Evolutionary conservation across 441 rosid genomes (phyloP), one percentile per base, ranked within the genome.

Genomic region (Populus trichocarpa): DNA sequence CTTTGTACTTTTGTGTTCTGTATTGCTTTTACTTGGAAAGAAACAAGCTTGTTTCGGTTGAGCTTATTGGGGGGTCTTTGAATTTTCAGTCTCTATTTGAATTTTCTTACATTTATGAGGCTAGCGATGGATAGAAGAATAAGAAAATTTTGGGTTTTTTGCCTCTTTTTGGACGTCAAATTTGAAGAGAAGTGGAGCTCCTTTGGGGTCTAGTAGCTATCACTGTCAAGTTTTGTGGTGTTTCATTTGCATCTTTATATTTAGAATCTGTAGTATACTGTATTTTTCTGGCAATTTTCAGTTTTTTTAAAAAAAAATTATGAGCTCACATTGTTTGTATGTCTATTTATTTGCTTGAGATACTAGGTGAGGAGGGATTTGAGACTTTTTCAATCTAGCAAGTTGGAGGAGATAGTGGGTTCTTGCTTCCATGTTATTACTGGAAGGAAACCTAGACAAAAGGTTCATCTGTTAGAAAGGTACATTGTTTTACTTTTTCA

Each of bases 351-450:
- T 67, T 14, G 70, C 38, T 67, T 67, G 70, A 14, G 71, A 33
- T 68, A 20, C 72, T 75, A 91, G 99, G 98, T 94, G 80, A 90
- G 98, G 75, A 89, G 97, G 83, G 98, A 91, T 78, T 79, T 91
- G 87, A 91, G 93, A 83, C 92, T 93, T 76, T 81, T 94, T 82
- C 85, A 86, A 80, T 87, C 92, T 74, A 85, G 86, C 66, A 90
- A 91, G 81, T 83, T 92, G 84, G 89, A 84, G 76, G 96, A 88
- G 81, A 73, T 91, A 70, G 26, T 92, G 73, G 82, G 59, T 79
- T 85, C 89, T 26, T 94, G 92, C 85, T 94, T 92, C 82, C 88
- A 81, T 72, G 93, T 92, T 73, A 83, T 91, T 50, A 84, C 83
- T 28, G 95, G 85, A 59, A 86, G 72, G 75, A 87, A 84, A 82